Evolutionary conservation across 108 stramenopile species (phyloP).

Genomic region (Pseudonitzschia multiseries): DNA sequence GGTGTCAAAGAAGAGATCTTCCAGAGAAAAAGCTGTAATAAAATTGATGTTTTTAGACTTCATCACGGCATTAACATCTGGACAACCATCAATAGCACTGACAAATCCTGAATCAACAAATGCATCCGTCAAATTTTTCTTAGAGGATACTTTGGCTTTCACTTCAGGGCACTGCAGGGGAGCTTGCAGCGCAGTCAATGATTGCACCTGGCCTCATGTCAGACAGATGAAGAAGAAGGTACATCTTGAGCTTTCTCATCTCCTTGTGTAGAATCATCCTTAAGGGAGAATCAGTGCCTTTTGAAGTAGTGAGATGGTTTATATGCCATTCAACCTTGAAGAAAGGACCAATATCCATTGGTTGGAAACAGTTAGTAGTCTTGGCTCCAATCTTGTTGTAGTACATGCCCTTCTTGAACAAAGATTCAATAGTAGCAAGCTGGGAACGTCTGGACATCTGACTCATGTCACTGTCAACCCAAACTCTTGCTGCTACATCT

Average conservation of each 20-base stretch:
- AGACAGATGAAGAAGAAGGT: not conserved
- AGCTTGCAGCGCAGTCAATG: not conserved
- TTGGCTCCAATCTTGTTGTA: conserved; percentile 12
- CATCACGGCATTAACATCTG: too few relatives aligned
- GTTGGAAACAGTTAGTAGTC: conserved; percentile 1
- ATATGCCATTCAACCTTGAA: not conserved
- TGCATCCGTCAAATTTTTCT: too few relatives aligned
- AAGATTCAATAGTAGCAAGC: too few relatives aligned
- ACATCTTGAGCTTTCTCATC: not conserved
- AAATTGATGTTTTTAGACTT: too few relatives aligned
- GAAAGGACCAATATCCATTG: not conserved
- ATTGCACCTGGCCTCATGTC: not conserved
- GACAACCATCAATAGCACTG: too few relatives aligned
- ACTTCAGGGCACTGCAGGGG: too few relatives aligned
- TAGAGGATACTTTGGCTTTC: not conserved
- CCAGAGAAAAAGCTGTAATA: too few relatives aligned
- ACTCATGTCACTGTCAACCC: not conserved
- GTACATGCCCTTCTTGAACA: too few relatives aligned
- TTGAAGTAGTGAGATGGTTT: not conserved
- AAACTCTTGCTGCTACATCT: not conserved
- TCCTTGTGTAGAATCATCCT: not conserved
- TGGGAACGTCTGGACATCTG: not conserved
- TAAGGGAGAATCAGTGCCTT: not conserved
- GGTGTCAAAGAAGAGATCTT: too few relatives aligned
- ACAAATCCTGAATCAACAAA: too few relatives aligned